Percentiles rank a stretch among this genome's conserved stretches.
These are phyloP conservation scores for Bromus sterilis DNA, from an alignment of 176 grass and related monocot species.

Conservation along the genomic window DNA sequence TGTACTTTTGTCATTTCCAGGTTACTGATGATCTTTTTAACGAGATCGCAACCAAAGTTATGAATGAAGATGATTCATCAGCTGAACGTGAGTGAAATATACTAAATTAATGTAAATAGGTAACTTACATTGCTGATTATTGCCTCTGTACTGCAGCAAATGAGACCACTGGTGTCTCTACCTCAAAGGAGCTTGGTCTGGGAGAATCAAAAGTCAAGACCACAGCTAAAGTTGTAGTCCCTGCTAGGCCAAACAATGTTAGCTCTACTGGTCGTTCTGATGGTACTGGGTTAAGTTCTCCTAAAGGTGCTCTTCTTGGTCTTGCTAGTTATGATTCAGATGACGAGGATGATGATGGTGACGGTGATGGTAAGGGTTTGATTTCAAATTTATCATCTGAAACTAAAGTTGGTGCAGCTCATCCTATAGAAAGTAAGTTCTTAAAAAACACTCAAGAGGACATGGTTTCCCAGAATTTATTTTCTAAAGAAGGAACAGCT, in stretches of 20 bases:
- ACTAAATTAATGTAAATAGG: constrained; percentile 22
- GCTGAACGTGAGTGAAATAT: constrained; percentile 48
- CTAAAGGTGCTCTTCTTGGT: constrained; percentile 74
- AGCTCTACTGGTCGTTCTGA: constrained; percentile 15
- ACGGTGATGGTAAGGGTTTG: constrained; percentile 20
- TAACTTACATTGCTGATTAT: constrained; percentile 12
- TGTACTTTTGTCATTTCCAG: constrained; percentile 26
- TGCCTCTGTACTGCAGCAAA: constrained; percentile 43
- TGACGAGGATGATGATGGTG: constrained; percentile 39
- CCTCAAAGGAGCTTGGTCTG: constrained; percentile 28
- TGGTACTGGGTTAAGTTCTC: constrained; percentile 25
- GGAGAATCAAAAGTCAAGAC: constrained; percentile 35
- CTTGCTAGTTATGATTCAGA: constrained; percentile 96
- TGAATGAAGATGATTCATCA: constrained; percentile 67
- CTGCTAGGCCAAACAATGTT: constrained; percentile 31
- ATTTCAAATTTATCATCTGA: constrained; percentile 24
- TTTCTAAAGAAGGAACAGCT: background rate
- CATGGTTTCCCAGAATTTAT: constrained; percentile 13
- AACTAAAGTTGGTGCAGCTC: constrained; percentile 20
- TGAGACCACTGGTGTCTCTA: constrained; percentile 27
- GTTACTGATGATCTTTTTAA: constrained; percentile 98
- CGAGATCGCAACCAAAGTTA: constrained; percentile 85
- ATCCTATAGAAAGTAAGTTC: constrained; percentile 28
- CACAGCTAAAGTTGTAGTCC: constrained; percentile 30
- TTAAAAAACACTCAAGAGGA: background rate